Conservation (phyloP, 208 protist species). For the Wallacemonas sp. region DNA sequence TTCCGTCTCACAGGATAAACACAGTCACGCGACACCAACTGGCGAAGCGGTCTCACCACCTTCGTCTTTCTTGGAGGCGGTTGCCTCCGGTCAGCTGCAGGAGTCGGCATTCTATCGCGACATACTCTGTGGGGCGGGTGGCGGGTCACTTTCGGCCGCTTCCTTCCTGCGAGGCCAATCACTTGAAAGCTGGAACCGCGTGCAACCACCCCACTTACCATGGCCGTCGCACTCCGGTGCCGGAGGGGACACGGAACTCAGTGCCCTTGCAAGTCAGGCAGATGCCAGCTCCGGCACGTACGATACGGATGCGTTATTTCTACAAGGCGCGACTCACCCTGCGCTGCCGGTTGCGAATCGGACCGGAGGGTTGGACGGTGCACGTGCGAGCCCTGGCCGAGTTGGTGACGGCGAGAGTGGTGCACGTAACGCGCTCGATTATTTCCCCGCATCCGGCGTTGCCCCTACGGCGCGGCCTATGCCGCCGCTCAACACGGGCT, state of each 20-base stretch:
- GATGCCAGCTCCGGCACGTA: no score
- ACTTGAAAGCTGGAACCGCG: not conserved
- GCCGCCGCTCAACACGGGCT: not conserved
- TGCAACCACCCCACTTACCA: no score
- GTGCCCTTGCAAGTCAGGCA: no score
- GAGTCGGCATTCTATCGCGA: slow-evolving; percentile 1
- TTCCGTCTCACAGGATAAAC: not conserved
- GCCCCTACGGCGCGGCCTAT: not conserved
- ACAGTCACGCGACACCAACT: no score
- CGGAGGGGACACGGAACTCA: not conserved
- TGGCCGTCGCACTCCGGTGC: no score
- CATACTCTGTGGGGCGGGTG: not conserved
- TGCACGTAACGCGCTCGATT: not conserved
- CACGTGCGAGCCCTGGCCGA: not conserved
- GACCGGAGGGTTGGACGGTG: no score
- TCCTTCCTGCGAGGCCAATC: not conserved
- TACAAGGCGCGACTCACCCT: no score
- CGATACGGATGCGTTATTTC: no score
- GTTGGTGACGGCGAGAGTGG: not conserved
- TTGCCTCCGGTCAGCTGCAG: not conserved
- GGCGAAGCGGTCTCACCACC: no score
- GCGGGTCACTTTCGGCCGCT: not conserved
- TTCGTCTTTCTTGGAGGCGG: not conserved
- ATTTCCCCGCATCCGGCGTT: not conserved
- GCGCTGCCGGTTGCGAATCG: no score